These are phyloP conservation scores for Shiraia sp. DNA, from an alignment of 2,329 filamentous ascomycete species.

Conservation along the genomic window DNA sequence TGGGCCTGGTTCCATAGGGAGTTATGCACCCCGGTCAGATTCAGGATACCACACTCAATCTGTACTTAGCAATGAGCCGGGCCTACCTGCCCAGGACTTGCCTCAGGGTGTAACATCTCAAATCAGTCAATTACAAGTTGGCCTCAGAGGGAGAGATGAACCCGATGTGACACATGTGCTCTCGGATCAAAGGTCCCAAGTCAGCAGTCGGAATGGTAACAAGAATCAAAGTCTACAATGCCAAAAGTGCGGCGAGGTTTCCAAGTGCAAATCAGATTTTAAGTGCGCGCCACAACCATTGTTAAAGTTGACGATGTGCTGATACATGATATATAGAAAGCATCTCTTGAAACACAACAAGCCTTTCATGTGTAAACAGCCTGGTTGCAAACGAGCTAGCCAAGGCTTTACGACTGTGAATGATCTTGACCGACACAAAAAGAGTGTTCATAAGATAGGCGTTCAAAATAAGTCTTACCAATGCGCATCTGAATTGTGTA, in stretches of 20 bases:
- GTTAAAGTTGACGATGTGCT: constrained; percentile 6
- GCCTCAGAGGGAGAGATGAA: constrained; percentile 16
- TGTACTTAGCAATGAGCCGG: constrained; percentile 34
- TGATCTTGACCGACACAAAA: constrained; percentile 78
- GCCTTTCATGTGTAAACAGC: constrained; percentile 63
- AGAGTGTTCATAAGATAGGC: constrained; percentile 66
- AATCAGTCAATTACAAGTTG: constrained; percentile 21
- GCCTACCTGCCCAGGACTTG: constrained; percentile 22
- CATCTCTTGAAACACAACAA: constrained; percentile 72
- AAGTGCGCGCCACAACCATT: constrained; percentile 32
- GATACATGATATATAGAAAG: constrained; percentile 61
- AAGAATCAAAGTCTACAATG: constrained; percentile 22
- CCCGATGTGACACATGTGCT: constrained; percentile 14
- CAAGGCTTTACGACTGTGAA: constrained; percentile 79
- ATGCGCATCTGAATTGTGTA: constrained; percentile 63
- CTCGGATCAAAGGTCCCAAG: constrained; percentile 29
- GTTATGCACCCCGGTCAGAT: constrained; percentile 22
- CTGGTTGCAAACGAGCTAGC: constrained; percentile 57
- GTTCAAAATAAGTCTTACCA: constrained; percentile 53
- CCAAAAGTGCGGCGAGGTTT: constrained; percentile 23
- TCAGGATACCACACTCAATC: constrained; percentile 43
- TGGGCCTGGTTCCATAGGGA: constrained; percentile 6
- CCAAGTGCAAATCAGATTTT: constrained; percentile 42
- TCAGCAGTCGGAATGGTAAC: constrained; percentile 29
- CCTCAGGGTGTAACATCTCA: constrained; percentile 17